Evolutionary conservation across 176 grass and related monocot genomes (phyloP).

Genomic region (Oropetium thomaeum): DNA sequence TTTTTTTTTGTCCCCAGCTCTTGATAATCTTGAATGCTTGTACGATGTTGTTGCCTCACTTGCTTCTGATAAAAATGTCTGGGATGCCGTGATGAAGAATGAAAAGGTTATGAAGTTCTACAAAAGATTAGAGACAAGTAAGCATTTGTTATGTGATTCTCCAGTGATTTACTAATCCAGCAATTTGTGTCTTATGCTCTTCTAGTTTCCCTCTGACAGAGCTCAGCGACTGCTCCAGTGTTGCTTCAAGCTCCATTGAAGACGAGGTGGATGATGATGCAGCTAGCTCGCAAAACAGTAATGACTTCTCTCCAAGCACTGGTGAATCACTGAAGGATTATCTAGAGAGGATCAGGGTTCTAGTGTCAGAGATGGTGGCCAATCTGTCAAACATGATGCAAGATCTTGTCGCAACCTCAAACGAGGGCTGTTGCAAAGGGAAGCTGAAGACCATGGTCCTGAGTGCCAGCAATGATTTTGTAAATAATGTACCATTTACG

Average conservation of each 20-base stretch:
- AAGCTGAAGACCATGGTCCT: conserved; percentile 33
- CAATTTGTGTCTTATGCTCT: neutral
- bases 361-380: conserved; percentile 50
- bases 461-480: conserved; percentile 33
- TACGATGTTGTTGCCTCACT: conserved; percentile 81
- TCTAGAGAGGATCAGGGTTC: conserved; percentile 39
- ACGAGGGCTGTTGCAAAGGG: conserved; percentile 38
- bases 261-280: conserved; percentile 20
- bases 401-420: conserved; percentile 34
- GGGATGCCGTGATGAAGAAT: conserved; percentile 86
- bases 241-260: conserved; percentile 16
- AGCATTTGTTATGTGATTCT: neutral
- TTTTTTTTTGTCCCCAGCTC: neutral
- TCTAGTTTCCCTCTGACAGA: conserved; percentile 1
- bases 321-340: conserved; percentile 34
- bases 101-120: conserved; percentile 83
- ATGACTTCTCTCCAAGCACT: neutral
- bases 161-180: neutral
- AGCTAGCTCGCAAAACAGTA: conserved; percentile 14
- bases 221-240: conserved; percentile 16
- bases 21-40: conserved; percentile 9
- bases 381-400: conserved; percentile 63
- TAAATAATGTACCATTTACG: conserved; percentile 14
- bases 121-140: conserved; percentile 45
- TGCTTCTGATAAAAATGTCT: conserved; percentile 69